Conservation (phyloP, 2,329 filamentous ascomycete species). For the Trichoderma atroviride region DNA sequence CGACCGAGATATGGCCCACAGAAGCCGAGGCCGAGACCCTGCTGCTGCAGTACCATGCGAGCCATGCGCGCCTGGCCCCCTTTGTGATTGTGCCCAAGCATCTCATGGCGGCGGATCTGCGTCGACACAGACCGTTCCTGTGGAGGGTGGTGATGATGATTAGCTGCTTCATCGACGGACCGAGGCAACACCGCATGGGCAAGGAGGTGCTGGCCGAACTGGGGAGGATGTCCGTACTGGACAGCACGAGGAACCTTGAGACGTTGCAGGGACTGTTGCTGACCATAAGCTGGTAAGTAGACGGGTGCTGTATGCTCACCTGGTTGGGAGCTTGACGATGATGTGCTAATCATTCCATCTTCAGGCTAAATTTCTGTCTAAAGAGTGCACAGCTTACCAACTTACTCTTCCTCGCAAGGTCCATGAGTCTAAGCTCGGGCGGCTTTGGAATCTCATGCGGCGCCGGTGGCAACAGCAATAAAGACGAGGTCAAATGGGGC, state of each 20-base stretch:
- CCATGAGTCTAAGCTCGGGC: constrained; percentile 49
- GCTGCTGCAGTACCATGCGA: constrained; percentile 42
- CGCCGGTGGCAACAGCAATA: not conserved
- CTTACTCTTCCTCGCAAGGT: constrained; percentile 51
- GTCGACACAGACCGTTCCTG: constrained; percentile 46
- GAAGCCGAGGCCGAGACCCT: constrained; percentile 46
- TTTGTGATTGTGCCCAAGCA: constrained; percentile 48
- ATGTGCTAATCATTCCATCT: not conserved
- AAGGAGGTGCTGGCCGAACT: constrained; percentile 50
- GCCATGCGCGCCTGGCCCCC: constrained; percentile 46
- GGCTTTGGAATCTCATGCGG: constrained; percentile 25
- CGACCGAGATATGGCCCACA: constrained; percentile 46
- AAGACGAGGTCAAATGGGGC: constrained; percentile 32
- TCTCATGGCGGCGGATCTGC: constrained; percentile 43
- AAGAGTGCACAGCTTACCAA: constrained; percentile 55
- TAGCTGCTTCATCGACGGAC: constrained; percentile 46
- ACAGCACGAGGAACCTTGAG: constrained; percentile 50
- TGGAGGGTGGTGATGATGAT: constrained; percentile 56
- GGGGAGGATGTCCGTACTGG: constrained; percentile 43
- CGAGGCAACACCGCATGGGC: constrained; percentile 49
- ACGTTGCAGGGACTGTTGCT: constrained; percentile 52
- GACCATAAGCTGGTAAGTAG: constrained; percentile 49
- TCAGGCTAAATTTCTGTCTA: constrained; percentile 51
- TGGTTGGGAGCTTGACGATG: not conserved
- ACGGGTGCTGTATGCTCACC: not conserved